Percentiles rank a stretch among this genome's conserved stretches.
phyloP scores from a whole-genome alignment of 2,329 filamentous ascomycete species.

The Coleophoma eucalyptorum region DNA sequence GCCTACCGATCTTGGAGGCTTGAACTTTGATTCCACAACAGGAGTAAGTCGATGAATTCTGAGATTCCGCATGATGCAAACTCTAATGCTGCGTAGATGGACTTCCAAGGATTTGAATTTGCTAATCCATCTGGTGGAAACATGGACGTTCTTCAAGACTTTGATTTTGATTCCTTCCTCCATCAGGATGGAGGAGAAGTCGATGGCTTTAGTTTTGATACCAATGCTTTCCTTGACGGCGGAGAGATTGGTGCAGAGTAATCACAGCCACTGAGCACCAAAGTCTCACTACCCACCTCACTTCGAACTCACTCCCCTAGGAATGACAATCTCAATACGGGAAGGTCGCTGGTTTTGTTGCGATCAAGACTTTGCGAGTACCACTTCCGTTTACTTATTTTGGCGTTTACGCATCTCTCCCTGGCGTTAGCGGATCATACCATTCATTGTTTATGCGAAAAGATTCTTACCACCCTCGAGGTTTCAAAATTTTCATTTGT shows the following conservation, averaged over 20 bases:
- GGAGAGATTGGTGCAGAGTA: constrained; percentile 56
- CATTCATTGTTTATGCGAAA: constrained; percentile 27
- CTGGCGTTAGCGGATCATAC: constrained; percentile 27
- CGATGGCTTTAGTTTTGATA: constrained; percentile 49
- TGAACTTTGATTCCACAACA: constrained; percentile 38
- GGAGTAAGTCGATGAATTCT: constrained; percentile 8
- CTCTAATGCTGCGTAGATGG: constrained; percentile 21
- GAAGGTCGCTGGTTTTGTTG: background rate
- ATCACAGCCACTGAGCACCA: constrained; percentile 5
- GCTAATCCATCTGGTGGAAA: constrained; percentile 47
- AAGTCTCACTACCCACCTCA: background rate
- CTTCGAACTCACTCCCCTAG: background rate
- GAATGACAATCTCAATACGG: background rate
- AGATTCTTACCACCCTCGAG: constrained; percentile 12
- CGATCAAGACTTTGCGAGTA: background rate
- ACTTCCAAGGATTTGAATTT: constrained; percentile 42
- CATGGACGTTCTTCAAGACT: constrained; percentile 59
- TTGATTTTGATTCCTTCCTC: constrained; percentile 67
- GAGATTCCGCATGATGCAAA: background rate
- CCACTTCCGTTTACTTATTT: constrained; percentile 5
- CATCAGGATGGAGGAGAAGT: constrained; percentile 48
- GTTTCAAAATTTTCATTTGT: constrained; percentile 23
- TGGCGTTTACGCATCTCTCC: constrained; percentile 27
- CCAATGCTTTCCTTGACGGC: constrained; percentile 50
- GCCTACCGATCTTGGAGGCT: constrained; percentile 42